These are phyloP conservation scores for Daldinia bambusicola DNA, from an alignment of 495 filamentous ascomycete genomes.

Conservation along the genomic window DNA sequence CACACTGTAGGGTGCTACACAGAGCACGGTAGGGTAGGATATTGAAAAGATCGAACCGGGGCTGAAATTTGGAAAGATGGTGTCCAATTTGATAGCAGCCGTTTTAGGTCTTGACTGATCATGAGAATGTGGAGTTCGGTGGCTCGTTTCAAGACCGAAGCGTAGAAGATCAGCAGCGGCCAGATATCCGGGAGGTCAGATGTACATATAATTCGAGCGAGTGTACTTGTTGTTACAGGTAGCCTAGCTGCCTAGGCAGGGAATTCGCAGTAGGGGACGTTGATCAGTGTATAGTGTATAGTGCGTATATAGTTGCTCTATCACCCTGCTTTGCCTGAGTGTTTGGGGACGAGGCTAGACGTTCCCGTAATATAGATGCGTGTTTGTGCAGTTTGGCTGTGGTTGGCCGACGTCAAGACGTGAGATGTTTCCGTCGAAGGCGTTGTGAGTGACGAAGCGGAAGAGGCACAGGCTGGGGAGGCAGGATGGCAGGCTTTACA, in stretches of 20 bases:
- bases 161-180: slow-evolving; percentile 52
- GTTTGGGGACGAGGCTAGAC: neutral
- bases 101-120: slow-evolving; percentile 52
- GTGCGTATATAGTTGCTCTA: slow-evolving; percentile 11
- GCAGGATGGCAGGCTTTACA: slow-evolving; percentile 38
- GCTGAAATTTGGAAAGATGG: slow-evolving; percentile 49
- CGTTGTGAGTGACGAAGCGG: slow-evolving; percentile 21
- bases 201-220: slow-evolving; percentile 41
- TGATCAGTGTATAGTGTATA: slow-evolving; percentile 29
- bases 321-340: slow-evolving; percentile 4
- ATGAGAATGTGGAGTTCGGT: slow-evolving; percentile 53
- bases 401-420: slow-evolving; percentile 29
- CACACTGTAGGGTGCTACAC: slow-evolving; percentile 44
- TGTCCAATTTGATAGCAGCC: slow-evolving; percentile 52
- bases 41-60: slow-evolving; percentile 52
- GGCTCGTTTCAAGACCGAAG: slow-evolving; percentile 54
- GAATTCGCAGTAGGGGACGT: slow-evolving; percentile 21
- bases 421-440: slow-evolving; percentile 33
- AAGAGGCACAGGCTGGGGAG: slow-evolving; percentile 27
- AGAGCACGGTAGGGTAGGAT: slow-evolving; percentile 49
- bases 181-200: slow-evolving; percentile 54
- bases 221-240: slow-evolving; percentile 35
- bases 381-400: slow-evolving; percentile 18
- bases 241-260: slow-evolving; percentile 25
- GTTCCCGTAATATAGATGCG: slow-evolving; percentile 10